Base-by-base conservation (phyloP, 2,329 filamentous ascomycete species). In the Cadophora gregata region DNA sequence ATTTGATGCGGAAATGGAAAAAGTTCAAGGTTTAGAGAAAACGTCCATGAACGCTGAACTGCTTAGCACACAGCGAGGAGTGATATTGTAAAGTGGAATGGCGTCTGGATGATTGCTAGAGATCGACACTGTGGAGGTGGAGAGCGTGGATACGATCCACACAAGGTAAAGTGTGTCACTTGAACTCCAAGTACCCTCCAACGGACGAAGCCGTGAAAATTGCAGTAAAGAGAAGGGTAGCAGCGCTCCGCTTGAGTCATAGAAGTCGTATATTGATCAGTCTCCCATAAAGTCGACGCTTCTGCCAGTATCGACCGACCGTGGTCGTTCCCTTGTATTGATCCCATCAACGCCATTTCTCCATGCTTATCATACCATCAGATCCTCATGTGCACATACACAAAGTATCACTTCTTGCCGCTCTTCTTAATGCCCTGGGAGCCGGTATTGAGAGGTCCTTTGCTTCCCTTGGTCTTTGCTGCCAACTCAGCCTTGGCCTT, bases 361-460 rank as follows among this genome's bases (percentile, higher is more conserved):
- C 56, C 63, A 61, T 61, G 47, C 56, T 60, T 61, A 55, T 65
- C 56, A 24, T 47, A 36, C 42, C 33, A 33, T 61, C 33, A 42
- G 56, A 61, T 65, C 25, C 58, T 29, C 25, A 21, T 55, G 12
- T 55, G 31, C 31, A 21, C 42, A 38, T 12, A n/a, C 27, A 12
- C n/a, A 48, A 31, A 36, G n/a, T 14, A 47, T 27, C 16, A 97
- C 90, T 97, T 97, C 91, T 97, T 97, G 81, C 93, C 94, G 69
- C 92, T 96, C 88, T 97, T 97, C 90, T 97, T 97, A 84, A 98
- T 97, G 70, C 93, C 93, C 82, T 96, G 93, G 59, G 85, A 80
- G 38, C 93, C 93, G 36, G 88, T 90, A 82, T 93, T 94, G 78
- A 97, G 79, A 45, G 95, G 94, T 3, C 95, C 95, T 83, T 96